phyloP scores from a whole-genome alignment of 345 rosid genomes.

The Populus tremula region DNA sequence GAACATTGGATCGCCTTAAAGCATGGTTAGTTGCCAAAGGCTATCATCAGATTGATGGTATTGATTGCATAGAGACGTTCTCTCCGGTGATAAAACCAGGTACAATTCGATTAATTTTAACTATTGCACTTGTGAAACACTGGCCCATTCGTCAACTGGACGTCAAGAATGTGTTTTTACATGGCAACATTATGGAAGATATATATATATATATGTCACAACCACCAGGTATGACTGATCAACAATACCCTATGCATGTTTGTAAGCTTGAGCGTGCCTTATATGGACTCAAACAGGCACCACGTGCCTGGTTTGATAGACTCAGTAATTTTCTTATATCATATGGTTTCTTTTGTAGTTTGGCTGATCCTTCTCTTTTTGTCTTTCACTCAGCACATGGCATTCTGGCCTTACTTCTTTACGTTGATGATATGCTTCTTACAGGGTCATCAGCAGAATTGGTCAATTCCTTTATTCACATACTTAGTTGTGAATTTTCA shows the following conservation, averaged over 20 bases:
- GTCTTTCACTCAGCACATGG: too few species aligned
- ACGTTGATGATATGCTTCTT: too few species aligned
- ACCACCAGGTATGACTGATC: background rate
- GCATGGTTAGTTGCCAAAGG: background rate
- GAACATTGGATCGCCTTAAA: background rate
- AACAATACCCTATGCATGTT: background rate
- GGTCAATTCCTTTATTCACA: too few species aligned
- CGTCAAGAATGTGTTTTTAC: too few species aligned
- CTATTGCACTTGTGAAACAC: background rate
- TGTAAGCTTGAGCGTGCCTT: background rate
- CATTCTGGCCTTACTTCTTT: too few species aligned
- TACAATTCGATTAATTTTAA: background rate
- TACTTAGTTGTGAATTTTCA: too few species aligned
- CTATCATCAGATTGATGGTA: background rate
- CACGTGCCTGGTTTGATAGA: background rate
- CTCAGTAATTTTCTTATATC: too few species aligned
- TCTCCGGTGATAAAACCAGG: background rate
- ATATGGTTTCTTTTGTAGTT: too few species aligned
- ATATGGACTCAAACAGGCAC: background rate
- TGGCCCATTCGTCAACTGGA: background rate
- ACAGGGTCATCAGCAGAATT: too few species aligned
- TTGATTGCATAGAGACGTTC: background rate
- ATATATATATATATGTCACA: background rate
- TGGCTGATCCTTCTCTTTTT: too few species aligned
- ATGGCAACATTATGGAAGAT: too few species aligned